A percentile compares a stretch with the other conserved stretches of the same genome.
These are phyloP conservation scores for Fomitopsis pulvina DNA, from an alignment of 768 basidiomycete genomes.

Conservation along the genomic window DNA sequence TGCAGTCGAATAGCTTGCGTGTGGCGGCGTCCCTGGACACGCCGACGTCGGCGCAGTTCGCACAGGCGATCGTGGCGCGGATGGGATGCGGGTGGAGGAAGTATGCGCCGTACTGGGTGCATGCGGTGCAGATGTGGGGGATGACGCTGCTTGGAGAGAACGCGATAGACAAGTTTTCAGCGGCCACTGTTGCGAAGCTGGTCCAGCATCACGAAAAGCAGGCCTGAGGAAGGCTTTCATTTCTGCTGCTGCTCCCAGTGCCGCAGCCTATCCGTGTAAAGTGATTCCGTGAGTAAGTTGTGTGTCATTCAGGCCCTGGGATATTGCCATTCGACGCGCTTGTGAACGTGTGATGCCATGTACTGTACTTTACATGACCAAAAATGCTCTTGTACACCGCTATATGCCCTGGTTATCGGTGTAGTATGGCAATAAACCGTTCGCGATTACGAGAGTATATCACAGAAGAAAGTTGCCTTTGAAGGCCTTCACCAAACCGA, in stretches of 20 bases:
- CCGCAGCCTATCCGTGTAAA: neutral
- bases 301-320: too few relatives aligned
- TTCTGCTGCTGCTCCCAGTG: too few relatives aligned
- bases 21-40: constrained; percentile 4
- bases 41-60: constrained; percentile 15
- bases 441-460: too few relatives aligned
- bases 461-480: too few relatives aligned
- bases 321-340: too few relatives aligned
- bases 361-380: too few relatives aligned
- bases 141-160: constrained; percentile 6
- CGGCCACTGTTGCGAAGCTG: constrained; percentile 8
- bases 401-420: too few relatives aligned
- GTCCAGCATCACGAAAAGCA: constrained; percentile 3
- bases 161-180: constrained; percentile 6
- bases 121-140: constrained; percentile 12
- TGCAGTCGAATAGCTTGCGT: constrained; percentile 11
- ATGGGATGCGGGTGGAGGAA: constrained; percentile 17
- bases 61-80: constrained; percentile 12
- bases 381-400: too few relatives aligned
- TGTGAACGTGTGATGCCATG: too few relatives aligned
- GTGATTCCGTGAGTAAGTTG: neutral
- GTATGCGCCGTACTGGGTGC: constrained; percentile 16
- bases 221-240: neutral
- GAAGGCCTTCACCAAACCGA: too few relatives aligned
- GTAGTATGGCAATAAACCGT: too few relatives aligned